A percentile compares a stretch with the other conserved stretches of the same genome.
Conservation (phyloP, 2,329 filamentous ascomycete species). For the Chaetothyriales sp. region DNA sequence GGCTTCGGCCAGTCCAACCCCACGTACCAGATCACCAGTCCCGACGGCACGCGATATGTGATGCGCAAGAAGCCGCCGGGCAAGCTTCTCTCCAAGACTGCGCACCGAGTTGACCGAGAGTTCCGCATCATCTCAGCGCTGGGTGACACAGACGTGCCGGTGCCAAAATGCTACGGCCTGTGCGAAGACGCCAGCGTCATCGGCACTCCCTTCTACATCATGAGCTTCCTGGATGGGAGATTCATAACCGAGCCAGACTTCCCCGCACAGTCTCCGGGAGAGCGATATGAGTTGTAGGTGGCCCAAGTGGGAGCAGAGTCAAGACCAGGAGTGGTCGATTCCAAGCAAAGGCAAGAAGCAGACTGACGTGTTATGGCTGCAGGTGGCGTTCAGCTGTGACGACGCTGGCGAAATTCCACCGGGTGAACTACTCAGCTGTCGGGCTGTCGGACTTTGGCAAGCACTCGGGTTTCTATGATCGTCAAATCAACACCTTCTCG, state of each 20-base stretch:
- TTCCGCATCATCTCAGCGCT: slow-evolving; percentile 81
- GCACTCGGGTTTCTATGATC: slow-evolving; percentile 60
- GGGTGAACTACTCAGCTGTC: slow-evolving; percentile 50
- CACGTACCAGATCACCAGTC: slow-evolving; percentile 76
- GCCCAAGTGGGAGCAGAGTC: background rate
- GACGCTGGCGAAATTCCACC: slow-evolving; percentile 74
- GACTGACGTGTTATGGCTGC: background rate
- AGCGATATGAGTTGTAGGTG: slow-evolving; percentile 56
- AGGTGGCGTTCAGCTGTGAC: slow-evolving; percentile 71
- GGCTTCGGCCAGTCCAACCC: slow-evolving; percentile 96
- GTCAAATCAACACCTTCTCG: slow-evolving; percentile 71
- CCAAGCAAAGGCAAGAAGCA: background rate
- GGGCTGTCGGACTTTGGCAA: slow-evolving; percentile 62
- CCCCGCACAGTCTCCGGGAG: slow-evolving; percentile 51
- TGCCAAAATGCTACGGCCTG: slow-evolving; percentile 67
- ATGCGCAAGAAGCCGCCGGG: slow-evolving; percentile 98
- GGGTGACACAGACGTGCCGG: slow-evolving; percentile 63
- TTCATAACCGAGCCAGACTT: slow-evolving; percentile 83
- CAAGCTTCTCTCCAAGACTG: slow-evolving; percentile 77
- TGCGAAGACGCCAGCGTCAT: slow-evolving; percentile 70
- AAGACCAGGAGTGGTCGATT: too few relatives aligned
- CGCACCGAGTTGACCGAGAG: slow-evolving; percentile 92
- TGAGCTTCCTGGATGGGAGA: slow-evolving; percentile 86
- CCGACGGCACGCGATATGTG: slow-evolving; percentile 58
- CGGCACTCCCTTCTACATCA: slow-evolving; percentile 90